Percentiles rank a stretch among this genome's conserved stretches.
phyloP scores from a whole-genome alignment of 768 basidiomycete genomes.

The Tephrocybe rancida region DNA sequence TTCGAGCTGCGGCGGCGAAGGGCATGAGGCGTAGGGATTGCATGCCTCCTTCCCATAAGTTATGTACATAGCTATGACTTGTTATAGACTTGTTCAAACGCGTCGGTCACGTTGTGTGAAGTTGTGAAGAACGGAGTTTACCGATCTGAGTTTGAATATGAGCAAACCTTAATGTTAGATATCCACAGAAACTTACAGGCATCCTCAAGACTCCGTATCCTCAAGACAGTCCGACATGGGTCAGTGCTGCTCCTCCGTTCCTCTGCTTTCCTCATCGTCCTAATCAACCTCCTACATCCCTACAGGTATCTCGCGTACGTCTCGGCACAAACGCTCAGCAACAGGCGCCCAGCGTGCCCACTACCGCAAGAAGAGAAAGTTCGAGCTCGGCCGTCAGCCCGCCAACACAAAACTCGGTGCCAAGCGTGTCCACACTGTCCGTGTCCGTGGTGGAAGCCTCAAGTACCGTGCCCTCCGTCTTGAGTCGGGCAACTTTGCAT shows the following conservation, averaged over 20 bases:
- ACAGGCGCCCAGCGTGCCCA: constrained; percentile 91
- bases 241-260: constrained; percentile 44
- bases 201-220: constrained; percentile 51
- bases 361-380: constrained; percentile 99
- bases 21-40: background rate
- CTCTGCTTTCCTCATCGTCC: constrained; percentile 10
- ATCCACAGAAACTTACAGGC: constrained; percentile 58
- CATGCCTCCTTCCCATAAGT: background rate
- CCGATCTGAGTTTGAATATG: constrained; percentile 39
- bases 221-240: constrained; percentile 81
- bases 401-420: constrained; percentile 96
- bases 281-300: constrained; percentile 10
- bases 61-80: background rate
- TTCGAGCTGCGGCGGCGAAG: constrained; percentile 11
- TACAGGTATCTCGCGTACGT: constrained; percentile 94
- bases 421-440: constrained; percentile 94
- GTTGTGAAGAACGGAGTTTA: constrained; percentile 21
- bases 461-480: constrained; percentile 97
- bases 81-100: background rate
- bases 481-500: constrained; percentile 97
- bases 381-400: constrained; percentile 98
- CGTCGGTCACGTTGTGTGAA: constrained; percentile 11
- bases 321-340: constrained; percentile 95
- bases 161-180: constrained; percentile 45
- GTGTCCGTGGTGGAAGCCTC: constrained; percentile 92